Conservation (phyloP, 805 yeast species). For the Danielia reshetovae region DNA sequence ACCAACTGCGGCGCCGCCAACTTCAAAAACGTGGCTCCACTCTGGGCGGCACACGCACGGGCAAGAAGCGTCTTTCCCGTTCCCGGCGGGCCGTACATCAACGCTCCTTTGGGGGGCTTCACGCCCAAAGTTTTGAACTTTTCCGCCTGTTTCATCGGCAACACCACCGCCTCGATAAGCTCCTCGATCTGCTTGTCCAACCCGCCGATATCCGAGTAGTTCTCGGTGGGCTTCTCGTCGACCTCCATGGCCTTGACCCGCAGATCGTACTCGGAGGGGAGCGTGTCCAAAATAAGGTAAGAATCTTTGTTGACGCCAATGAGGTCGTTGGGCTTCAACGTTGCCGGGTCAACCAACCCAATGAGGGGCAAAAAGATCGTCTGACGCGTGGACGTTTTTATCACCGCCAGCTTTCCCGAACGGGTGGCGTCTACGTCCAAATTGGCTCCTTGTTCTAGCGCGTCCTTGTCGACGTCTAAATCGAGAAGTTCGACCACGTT, state of each 20-base stretch:
- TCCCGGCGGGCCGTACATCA: slow-evolving; percentile 22
- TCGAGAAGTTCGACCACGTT: slow-evolving; percentile 93
- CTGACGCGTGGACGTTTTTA: slow-evolving; percentile 95
- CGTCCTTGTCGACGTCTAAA: slow-evolving; percentile 78
- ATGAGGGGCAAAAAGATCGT: slow-evolving; percentile 94
- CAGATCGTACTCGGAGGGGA: slow-evolving; percentile 96
- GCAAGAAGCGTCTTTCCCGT: slow-evolving; percentile 21
- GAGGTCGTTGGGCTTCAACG: slow-evolving; percentile 94
- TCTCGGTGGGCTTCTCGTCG: slow-evolving; percentile 97
- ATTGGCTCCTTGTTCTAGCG: slow-evolving; percentile 89
- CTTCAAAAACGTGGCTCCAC: slow-evolving; percentile 19
- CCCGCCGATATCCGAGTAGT: slow-evolving; percentile 97
- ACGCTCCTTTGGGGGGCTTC: slow-evolving; percentile 21
- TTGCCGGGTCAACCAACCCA: slow-evolving; percentile 88
- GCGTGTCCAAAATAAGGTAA: slow-evolving; percentile 84
- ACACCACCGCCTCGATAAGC: slow-evolving; percentile 20
- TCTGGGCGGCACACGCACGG: slow-evolving; percentile 20
- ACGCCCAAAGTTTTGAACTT: slow-evolving; percentile 19
- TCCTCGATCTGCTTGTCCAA: slow-evolving; percentile 48
- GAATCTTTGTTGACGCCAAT: slow-evolving; percentile 98
- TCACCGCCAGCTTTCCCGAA: slow-evolving; percentile 95
- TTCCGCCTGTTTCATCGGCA: slow-evolving; percentile 21
- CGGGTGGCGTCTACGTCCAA: slow-evolving; percentile 89
- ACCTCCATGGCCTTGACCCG: slow-evolving; percentile 99
- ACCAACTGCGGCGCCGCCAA: slow-evolving; percentile 21